A percentile compares a stretch with the other conserved stretches of the same genome.
These are phyloP conservation scores for Rosellinia necatrix DNA, from an alignment of 2,329 filamentous ascomycete genomes.

Conservation along the genomic window DNA sequence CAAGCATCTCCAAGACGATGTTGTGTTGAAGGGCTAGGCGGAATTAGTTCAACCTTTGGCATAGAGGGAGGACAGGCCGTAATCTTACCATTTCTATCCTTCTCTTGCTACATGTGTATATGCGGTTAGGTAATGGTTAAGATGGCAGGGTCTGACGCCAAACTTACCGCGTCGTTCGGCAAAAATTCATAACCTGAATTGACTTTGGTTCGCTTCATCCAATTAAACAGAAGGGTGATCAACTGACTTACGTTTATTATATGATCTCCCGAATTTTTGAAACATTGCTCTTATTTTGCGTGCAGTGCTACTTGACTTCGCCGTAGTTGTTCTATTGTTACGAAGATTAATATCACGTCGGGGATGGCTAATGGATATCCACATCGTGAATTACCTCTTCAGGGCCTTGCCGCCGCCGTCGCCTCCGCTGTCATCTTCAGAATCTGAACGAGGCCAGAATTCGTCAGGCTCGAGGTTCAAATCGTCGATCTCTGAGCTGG, in stretches of 20 bases:
- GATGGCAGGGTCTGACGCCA: not conserved
- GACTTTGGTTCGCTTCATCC: slow-evolving; percentile 6
- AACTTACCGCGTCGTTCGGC: slow-evolving; percentile 32
- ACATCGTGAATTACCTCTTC: slow-evolving; percentile 19
- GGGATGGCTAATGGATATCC: not conserved
- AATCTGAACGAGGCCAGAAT: slow-evolving; percentile 33
- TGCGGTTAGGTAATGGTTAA: not conserved
- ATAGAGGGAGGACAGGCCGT: not conserved
- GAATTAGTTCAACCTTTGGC: not conserved
- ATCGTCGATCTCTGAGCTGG: slow-evolving; percentile 24
- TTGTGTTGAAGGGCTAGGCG: slow-evolving; percentile 35
- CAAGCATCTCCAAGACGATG: slow-evolving; percentile 38
- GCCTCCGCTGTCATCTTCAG: slow-evolving; percentile 31
- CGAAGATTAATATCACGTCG: not conserved
- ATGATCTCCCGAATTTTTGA: slow-evolving; percentile 31
- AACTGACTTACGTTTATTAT: slow-evolving; percentile 30
- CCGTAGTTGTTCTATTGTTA: slow-evolving; percentile 10
- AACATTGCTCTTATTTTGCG: slow-evolving; percentile 30
- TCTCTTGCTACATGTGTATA: slow-evolving; percentile 34
- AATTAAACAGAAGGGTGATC: not conserved
- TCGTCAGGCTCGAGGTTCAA: slow-evolving; percentile 23
- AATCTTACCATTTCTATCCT: slow-evolving; percentile 38
- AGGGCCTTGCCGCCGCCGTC: slow-evolving; percentile 2
- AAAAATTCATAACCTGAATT: slow-evolving; percentile 26
- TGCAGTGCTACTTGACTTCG: slow-evolving; percentile 13